Conservation (phyloP, 116 monocot genomes). For the Papilionanthe hybrid region DNA sequence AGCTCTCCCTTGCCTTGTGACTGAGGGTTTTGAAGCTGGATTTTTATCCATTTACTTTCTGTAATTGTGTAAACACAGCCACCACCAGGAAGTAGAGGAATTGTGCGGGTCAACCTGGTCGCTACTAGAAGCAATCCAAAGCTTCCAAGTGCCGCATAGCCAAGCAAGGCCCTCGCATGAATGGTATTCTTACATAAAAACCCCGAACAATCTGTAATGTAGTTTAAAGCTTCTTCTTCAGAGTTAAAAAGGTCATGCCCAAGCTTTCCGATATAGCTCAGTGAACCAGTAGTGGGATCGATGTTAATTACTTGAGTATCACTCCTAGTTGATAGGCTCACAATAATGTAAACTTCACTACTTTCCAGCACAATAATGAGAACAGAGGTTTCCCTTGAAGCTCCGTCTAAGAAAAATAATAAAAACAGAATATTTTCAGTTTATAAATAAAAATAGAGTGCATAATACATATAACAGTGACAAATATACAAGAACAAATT, state of each 20-base stretch:
- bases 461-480: background rate
- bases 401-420: constrained; percentile 24
- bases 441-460: background rate
- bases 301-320: constrained; percentile 88
- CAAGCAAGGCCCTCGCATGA: constrained; percentile 74
- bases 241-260: constrained; percentile 73
- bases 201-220: constrained; percentile 73
- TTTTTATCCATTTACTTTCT: constrained; percentile 86
- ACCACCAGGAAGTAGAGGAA: constrained; percentile 81
- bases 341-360: constrained; percentile 73
- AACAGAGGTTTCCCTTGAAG: constrained; percentile 64
- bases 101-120: constrained; percentile 46
- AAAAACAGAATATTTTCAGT: background rate
- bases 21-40: constrained; percentile 78
- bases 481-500: background rate
- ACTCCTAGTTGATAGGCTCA: constrained; percentile 65
- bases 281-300: constrained; percentile 86
- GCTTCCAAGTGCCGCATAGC: constrained; percentile 75
- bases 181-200: constrained; percentile 56
- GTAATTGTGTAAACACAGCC: constrained; percentile 80
- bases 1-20: constrained; percentile 77
- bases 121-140: constrained; percentile 80
- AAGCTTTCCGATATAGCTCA: constrained; percentile 40
- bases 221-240: constrained; percentile 65
- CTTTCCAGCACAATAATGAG: constrained; percentile 67